Base-by-base conservation (phyloP, 164 flowering plant species). In the Tetracentron sinense region DNA sequence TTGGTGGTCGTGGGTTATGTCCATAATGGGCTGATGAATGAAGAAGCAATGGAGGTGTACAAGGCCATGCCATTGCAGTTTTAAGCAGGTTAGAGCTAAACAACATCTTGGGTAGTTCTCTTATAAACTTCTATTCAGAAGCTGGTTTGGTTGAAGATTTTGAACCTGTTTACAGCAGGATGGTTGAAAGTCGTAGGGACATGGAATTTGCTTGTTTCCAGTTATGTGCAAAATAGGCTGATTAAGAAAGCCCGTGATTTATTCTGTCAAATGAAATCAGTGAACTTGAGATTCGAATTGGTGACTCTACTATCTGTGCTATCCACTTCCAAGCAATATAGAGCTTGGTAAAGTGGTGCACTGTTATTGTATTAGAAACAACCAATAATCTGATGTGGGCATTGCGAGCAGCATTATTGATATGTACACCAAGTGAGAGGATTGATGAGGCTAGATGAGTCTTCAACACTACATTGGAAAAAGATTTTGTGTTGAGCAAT, bases 121-220 rank as follows among this genome's bases (percentile, higher is more conserved):
- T 88, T 1, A 61, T 88, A 21, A 83, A 85, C 35, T 86, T 90
- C 61, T 88, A 90, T 64, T 74, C 82, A 7, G 85, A 88, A 69
- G 73, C 75, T 65, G 85, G 82, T 47, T 64, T 65, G 65, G 50
- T 82, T 46, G 81, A 75, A 54, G 85, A 85, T 63, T 85, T 86
- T 19, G 85, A 90, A 70, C 21, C 68, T 49, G 77, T 79, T 20
- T 86, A 88, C 58, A 44, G 54, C 33, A 73, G 59, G 65, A 81
- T 83, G 79, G 22, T 59, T 48, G 81, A 80, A 57, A 74, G 95
- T 86, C 75, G 76, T 69, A 25, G 95, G 86, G 21, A 78, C 90
- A 4, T 87, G 93, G 93, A 90, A 87, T 70, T 75, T 86, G 80
- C 69, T 87, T 17, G 72, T 87, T 67, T 85, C 90, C 51, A 72